Evolutionary conservation across 352 stramenopile species (phyloP).

Genomic region (Globisporangium viniferum): DNA sequence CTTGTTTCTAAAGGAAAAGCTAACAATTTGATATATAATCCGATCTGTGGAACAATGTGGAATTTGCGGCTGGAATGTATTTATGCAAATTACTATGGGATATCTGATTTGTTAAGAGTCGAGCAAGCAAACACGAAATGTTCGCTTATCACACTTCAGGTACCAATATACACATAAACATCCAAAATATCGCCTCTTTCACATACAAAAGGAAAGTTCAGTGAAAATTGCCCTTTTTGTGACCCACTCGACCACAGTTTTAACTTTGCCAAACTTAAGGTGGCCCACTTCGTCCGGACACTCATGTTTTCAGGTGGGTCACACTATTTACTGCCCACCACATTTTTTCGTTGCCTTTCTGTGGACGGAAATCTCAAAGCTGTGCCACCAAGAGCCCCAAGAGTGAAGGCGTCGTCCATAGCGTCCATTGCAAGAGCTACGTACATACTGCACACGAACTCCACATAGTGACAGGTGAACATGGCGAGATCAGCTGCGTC

Average conservation of each 20-base stretch:
- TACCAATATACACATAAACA: neutral
- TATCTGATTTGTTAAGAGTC: neutral
- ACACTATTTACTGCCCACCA: neutral
- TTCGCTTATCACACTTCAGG: too few species aligned
- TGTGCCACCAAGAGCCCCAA: neutral
- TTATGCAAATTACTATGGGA: neutral
- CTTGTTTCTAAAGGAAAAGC: neutral
- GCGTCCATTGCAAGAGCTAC: neutral
- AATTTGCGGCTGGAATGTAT: neutral
- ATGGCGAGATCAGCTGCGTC: constrained; percentile 6
- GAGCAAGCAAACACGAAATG: too few species aligned
- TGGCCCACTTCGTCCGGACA: neutral
- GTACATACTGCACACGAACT: too few species aligned
- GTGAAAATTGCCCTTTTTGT: neutral
- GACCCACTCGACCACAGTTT: neutral
- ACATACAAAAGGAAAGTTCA: neutral
- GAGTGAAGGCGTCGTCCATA: neutral
- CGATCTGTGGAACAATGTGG: neutral
- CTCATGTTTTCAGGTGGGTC: neutral
- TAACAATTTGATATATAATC: neutral
- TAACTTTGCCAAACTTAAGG: neutral
- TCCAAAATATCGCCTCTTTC: neutral
- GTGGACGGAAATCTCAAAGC: neutral
- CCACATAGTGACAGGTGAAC: too few species aligned
- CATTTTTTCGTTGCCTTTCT: neutral